phyloP scores from a whole-genome alignment of 768 basidiomycete species.

The Boletus sensibilis region DNA sequence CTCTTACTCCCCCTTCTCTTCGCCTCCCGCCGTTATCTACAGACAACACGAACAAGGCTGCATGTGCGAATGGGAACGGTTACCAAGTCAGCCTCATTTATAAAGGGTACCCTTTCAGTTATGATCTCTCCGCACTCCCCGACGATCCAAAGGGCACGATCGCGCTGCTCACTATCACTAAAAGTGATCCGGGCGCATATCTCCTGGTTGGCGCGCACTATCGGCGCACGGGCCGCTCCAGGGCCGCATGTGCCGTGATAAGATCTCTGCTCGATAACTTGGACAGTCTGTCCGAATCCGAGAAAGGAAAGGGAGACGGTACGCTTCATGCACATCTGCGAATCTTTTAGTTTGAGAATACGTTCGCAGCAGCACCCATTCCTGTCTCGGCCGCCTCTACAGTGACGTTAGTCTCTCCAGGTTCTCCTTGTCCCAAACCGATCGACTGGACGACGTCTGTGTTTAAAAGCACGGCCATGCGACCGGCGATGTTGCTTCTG shows the following conservation, averaged over 20 bases:
- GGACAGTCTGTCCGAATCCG: constrained; percentile 3
- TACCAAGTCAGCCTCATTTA: constrained; percentile 26
- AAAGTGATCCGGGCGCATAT: constrained; percentile 34
- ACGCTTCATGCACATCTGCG: constrained; percentile 15
- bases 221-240: constrained; percentile 33
- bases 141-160: constrained; percentile 31
- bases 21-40: constrained; percentile 16
- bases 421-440: constrained; percentile 9
- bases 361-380: constrained; percentile 8
- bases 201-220: constrained; percentile 33
- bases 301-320: constrained; percentile 28
- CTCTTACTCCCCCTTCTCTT: constrained; percentile 7
- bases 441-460: constrained; percentile 8
- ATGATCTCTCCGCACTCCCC: constrained; percentile 29
- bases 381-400: constrained; percentile 10
- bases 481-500: constrained; percentile 30
- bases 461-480: constrained; percentile 18
- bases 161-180: constrained; percentile 25
- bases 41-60: not conserved
- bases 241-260: constrained; percentile 29
- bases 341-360: constrained; percentile 16
- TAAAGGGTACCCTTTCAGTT: constrained; percentile 29
- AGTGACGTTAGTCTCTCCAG: constrained; percentile 3
- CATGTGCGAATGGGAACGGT: constrained; percentile 4
- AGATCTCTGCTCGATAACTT: constrained; percentile 24